A percentile compares a stretch with the other conserved stretches of the same genome.
phyloP scores from a whole-genome alignment of 371 early-diverging fungal genomes.

The Mucor ambiguus region DNA sequence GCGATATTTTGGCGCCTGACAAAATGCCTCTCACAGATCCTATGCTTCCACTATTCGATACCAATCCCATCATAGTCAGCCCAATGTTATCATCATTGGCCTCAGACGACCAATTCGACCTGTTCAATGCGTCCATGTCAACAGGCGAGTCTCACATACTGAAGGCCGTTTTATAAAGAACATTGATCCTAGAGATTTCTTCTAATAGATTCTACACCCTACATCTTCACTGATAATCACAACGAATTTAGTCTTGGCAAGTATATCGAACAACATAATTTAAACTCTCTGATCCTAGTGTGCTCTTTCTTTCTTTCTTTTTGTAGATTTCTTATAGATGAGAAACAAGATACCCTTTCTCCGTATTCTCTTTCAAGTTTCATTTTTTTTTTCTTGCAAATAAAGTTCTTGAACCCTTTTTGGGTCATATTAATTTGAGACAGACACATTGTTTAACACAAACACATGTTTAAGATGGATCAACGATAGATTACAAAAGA shows the following conservation, averaged over 20 bases:
- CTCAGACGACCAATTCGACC: background rate
- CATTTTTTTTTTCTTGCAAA: too few relatives aligned
- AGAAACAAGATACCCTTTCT: background rate
- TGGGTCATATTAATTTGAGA: background rate
- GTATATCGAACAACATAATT: conserved; percentile 5
- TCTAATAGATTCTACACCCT: conserved; percentile 7
- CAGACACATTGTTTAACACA: background rate
- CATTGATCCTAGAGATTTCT: conserved; percentile 15
- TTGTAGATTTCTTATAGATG: conserved; percentile 11
- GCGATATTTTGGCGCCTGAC: background rate
- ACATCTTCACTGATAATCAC: background rate
- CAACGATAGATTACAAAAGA: background rate
- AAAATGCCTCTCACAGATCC: background rate
- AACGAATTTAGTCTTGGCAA: conserved; percentile 19
- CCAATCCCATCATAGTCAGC: background rate
- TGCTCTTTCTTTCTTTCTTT: conserved; percentile 1
- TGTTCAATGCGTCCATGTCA: background rate
- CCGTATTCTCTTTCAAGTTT: background rate
- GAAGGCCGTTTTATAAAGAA: background rate
- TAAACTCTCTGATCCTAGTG: conserved; percentile 27
- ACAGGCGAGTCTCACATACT: conserved; percentile 16
- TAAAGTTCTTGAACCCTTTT: background rate
- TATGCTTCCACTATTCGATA: background rate
- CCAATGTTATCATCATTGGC: background rate
- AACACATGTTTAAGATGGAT: background rate